A percentile compares a stretch with the other conserved stretches of the same genome.
Evolutionary conservation across 345 rosid species (phyloP).

Genomic region (Syzygium grande): DNA sequence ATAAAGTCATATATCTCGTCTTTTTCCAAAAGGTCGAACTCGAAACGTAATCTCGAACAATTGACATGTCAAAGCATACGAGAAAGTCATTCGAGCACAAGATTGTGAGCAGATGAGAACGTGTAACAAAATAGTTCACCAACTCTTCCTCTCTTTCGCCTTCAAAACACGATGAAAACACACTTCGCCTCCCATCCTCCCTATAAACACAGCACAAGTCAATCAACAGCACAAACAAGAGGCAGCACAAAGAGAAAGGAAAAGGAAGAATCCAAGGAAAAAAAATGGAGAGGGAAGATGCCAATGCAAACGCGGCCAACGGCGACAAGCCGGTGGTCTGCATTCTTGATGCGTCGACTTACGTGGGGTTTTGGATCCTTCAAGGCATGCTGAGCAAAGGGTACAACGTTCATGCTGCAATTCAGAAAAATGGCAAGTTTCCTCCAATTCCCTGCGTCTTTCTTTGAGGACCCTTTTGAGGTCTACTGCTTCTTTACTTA

Average conservation of each 20-base stretch:
- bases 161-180: background rate
- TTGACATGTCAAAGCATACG: background rate
- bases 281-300: background rate
- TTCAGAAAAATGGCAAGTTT: conserved; percentile 48
- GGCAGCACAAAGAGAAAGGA: background rate
- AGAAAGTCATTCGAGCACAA: background rate
- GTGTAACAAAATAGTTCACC: conserved; percentile 56
- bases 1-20: background rate
- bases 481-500: background rate
- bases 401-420: conserved; percentile 70
- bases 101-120: conserved; percentile 47
- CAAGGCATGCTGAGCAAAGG: conserved; percentile 62
- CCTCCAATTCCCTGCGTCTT: background rate
- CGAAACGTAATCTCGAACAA: background rate
- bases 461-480: background rate
- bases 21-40: background rate
- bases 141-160: conserved; percentile 31
- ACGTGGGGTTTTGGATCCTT: conserved; percentile 84
- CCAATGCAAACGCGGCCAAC: background rate
- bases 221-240: background rate
- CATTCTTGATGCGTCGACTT: conserved; percentile 83
- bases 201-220: background rate
- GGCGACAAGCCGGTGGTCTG: conserved; percentile 40
- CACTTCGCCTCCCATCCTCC: background rate
- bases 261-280: background rate